These are phyloP conservation scores for Aspergillus floridensis DNA, from an alignment of 2,329 filamentous ascomycete species.

Conservation along the genomic window DNA sequence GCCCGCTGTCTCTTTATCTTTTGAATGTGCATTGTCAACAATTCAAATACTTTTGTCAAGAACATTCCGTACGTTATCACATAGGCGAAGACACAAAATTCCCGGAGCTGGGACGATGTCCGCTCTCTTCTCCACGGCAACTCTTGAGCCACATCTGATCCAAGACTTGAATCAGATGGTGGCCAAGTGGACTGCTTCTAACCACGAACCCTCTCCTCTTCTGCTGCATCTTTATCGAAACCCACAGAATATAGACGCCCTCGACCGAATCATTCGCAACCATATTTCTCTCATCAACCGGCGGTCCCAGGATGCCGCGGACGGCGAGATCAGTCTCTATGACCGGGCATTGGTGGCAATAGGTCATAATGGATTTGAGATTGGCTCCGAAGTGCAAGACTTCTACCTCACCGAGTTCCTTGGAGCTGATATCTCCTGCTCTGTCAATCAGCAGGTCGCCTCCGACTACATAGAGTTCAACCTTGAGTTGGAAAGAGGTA, in stretches of 20 bases:
- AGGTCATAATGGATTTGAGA: neutral
- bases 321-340: conserved; percentile 41
- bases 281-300: conserved; percentile 35
- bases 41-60: neutral
- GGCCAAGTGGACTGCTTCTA: conserved; percentile 22
- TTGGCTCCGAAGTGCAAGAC: conserved; percentile 31
- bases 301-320: conserved; percentile 35
- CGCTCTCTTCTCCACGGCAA: neutral
- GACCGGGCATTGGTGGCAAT: conserved; percentile 37
- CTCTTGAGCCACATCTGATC: conserved; percentile 1
- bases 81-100: neutral
- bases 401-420: conserved; percentile 41
- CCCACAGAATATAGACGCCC: conserved; percentile 21
- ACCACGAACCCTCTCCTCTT: conserved; percentile 26
- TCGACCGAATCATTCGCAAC: conserved; percentile 35
- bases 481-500: conserved; percentile 25
- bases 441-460: conserved; percentile 25
- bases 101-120: conserved; percentile 1
- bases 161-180: conserved; percentile 26
- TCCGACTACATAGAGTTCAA: conserved; percentile 28
- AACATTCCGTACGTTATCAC: neutral
- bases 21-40: neutral
- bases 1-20: neutral
- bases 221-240: conserved; percentile 32
- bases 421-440: conserved; percentile 21